Evolutionary conservation across 495 filamentous ascomycete species (phyloP), one percentile per base, ranked within the genome.

Genomic region (Penicillium odoratum): DNA sequence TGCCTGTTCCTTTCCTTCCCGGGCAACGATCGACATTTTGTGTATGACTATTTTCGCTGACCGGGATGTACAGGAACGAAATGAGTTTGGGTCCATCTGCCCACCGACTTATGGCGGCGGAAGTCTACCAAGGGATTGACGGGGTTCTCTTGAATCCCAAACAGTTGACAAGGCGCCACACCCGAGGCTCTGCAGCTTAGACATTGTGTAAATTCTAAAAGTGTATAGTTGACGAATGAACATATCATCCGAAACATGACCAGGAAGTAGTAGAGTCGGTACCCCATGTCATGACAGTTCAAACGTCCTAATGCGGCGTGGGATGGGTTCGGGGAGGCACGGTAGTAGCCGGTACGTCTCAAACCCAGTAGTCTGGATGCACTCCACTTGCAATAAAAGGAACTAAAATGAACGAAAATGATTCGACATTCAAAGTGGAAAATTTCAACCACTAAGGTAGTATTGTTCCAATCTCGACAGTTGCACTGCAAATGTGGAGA

Each of bases 61-160:
- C 50, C 45, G 44, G 13, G 36, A 40, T n/a, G 33, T 56, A 25
- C 66, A 83, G 81, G 80, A 74, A 83, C 61, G 74, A 81, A 18
- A 79, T 82, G 70, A 73, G 78, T 58, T 63, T 82, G 59, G 81
- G 81, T 9, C 69, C 78, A 21, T 73, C 70, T 13, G 78, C 75
- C 49, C 78, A 82, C 58, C 69, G 75, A 49, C 72, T 83, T 49
- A 69, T 83, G 67, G 78, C 73, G 29, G 65, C 67, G 46, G 81
- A 74, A 43, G 66, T 82, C 11, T 74, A 80, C 57, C 67, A 73
- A 56, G 77, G 73, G 18, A 76, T 81, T 56, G 66, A 76, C 38
- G 68, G 68, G 28, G 64, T 71, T 46, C 66, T 73, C 58, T 57
- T 76, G 48, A 67, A 66, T 36, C 33, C 45, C 26, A 10, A 55